These are phyloP conservation scores for Aegilops sharonensis DNA, from an alignment of 176 grass and related monocot species.

Conservation along the genomic window DNA sequence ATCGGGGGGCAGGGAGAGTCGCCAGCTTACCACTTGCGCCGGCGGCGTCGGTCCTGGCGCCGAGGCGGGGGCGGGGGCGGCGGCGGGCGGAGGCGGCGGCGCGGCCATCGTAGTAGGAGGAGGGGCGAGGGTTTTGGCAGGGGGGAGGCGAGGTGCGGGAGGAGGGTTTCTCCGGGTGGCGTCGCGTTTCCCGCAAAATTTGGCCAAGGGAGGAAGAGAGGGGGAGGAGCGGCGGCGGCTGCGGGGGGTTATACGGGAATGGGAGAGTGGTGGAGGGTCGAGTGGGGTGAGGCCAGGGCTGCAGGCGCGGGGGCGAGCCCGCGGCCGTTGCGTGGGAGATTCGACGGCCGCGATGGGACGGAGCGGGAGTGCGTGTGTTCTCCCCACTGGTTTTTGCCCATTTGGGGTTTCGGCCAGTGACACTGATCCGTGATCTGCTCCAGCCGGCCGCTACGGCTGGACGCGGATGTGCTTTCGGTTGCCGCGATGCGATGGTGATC, in stretches of 20 bases:
- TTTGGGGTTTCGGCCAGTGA: neutral
- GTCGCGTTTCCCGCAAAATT: slow-evolving; percentile 29
- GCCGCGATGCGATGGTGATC: neutral
- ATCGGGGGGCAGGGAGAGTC: neutral
- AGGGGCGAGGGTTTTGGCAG: slow-evolving; percentile 35
- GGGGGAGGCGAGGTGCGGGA: neutral
- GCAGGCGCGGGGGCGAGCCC: neutral
- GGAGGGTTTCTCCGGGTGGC: neutral
- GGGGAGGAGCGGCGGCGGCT: neutral
- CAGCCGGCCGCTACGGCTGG: neutral
- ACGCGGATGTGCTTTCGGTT: neutral
- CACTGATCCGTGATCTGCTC: neutral
- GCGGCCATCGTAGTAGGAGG: slow-evolving; percentile 29
- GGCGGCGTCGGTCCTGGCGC: slow-evolving; percentile 34
- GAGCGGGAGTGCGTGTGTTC: neutral
- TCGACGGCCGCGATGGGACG: slow-evolving; percentile 22
- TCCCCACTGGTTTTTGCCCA: neutral
- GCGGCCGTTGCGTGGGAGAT: neutral
- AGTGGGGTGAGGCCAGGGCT: neutral
- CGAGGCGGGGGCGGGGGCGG: neutral
- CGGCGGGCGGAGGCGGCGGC: slow-evolving; percentile 21
- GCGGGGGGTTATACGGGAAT: slow-evolving; percentile 30
- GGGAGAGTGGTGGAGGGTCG: neutral
- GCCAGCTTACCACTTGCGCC: slow-evolving; percentile 53
- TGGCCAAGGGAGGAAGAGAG: neutral